Evolutionary conservation across 2,329 filamentous ascomycete genomes (phyloP), one percentile per base, ranked within the genome.

Genomic region (Monosporascus sp.): DNA sequence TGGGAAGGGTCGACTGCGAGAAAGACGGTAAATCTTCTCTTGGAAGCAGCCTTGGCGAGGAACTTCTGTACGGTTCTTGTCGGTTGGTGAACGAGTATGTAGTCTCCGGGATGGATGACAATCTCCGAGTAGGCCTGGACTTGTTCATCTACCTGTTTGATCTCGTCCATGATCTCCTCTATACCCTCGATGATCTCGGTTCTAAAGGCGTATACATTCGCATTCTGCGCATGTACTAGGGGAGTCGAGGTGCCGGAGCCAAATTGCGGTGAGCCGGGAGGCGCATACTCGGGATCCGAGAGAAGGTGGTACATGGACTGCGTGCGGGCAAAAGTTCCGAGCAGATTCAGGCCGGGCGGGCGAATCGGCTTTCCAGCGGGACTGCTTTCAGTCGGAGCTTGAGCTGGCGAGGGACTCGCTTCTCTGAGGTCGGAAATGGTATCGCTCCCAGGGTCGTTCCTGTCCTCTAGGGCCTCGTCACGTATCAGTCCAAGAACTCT

Each of bases 141-240:
- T 71, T 96, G 91, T 66, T 96, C 91, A 67, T 97, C 94, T 7
- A 91, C 91, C 67, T 93, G 88, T 60, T 88, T 87, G 53, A 99
- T 86, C 73, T 99, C 94, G 66, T 99, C 94, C 70, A 96, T 89
- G 56, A 99, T 91, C 70, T 99, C 94, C 64, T 91, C 86, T 64
- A 99, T 97, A 43, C 92, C 94, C 63, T 94, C 90, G 60, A 97
- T 86, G 26, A 97, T 88, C 71, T 97, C 94, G 16, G 90, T 90
- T 56, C 91, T 88, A 54, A 97, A 78, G 58, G 95, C 88, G 56
- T 88, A 81, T 51, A 76, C 70, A 56, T 78, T 78, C 46, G 76
- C 73, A 17, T 71, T 69, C 59, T 73, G 72, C 0, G 64, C 58
- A 45, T 66, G 65, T 4, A 62, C 62, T 52, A 75, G 66, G 22